phyloP scores from a whole-genome alignment of 2,329 filamentous ascomycete species.

The Dothidotthia symphoricarpi region DNA sequence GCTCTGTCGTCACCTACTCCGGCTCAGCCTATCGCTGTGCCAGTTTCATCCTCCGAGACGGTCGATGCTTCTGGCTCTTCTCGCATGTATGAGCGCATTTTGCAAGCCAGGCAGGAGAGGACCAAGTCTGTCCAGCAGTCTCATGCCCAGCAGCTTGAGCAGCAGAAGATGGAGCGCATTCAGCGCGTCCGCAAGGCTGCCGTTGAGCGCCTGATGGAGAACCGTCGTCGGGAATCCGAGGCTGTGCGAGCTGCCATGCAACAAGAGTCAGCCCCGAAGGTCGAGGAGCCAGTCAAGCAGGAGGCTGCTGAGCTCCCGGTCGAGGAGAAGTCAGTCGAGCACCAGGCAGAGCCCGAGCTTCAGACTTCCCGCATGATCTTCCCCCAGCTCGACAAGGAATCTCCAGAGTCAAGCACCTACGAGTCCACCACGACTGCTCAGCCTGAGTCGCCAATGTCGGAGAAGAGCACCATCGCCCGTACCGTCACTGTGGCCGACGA shows the following conservation, averaged over 20 bases:
- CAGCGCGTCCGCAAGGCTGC: constrained; percentile 39
- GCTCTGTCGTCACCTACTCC: constrained; percentile 10
- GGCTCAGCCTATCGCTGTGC: constrained; percentile 1
- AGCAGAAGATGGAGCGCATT: constrained; percentile 29
- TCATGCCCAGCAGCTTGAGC: constrained; percentile 21
- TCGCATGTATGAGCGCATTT: constrained; percentile 16
- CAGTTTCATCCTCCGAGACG: constrained; percentile 6
- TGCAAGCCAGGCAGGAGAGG: constrained; percentile 23
- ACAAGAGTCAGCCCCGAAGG: constrained; percentile 29
- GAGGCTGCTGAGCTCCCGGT: constrained; percentile 32
- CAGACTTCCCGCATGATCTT: constrained; percentile 76
- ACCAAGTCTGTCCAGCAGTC: constrained; percentile 20
- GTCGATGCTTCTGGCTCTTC: constrained; percentile 17
- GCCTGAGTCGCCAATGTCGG: constrained; percentile 22
- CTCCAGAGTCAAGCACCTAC: constrained; percentile 76
- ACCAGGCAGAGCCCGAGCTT: constrained; percentile 16
- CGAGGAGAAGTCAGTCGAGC: constrained; percentile 32
- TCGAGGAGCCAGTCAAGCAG: constrained; percentile 13
- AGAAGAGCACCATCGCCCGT: constrained; percentile 32
- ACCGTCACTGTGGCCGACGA: constrained; percentile 42
- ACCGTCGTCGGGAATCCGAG: constrained; percentile 37
- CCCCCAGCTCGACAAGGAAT: constrained; percentile 93
- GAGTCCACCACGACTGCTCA: constrained; percentile 49
- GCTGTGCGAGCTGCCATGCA: constrained; percentile 17
- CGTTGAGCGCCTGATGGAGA: constrained; percentile 35